Evolutionary conservation across 169 alveolate species (phyloP).

Genomic region (Eimeria zaria): DNA sequence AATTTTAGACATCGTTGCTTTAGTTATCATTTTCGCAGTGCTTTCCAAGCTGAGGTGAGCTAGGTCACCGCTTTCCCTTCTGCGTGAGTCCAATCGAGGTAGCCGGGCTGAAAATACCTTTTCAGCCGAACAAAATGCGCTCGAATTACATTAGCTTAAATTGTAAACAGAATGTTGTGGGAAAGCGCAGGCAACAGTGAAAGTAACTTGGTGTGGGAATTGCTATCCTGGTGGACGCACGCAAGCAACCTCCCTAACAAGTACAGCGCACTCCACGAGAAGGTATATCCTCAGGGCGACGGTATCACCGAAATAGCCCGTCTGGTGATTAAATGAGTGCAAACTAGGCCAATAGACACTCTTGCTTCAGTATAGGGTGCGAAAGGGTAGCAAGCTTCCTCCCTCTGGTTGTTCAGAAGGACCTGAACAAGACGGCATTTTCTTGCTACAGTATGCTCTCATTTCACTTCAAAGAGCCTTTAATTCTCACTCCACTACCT

Average conservation of each 20-base stretch:
- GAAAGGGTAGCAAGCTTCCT: background rate
- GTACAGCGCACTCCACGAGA: background rate
- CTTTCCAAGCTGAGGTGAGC: background rate
- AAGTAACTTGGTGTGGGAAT: background rate
- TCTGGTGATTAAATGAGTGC: background rate
- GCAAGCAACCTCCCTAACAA: background rate
- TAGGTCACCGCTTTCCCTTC: slow-evolving; percentile 24
- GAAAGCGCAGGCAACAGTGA: background rate
- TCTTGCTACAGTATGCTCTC: background rate
- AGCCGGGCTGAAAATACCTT: background rate
- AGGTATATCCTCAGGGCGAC: background rate
- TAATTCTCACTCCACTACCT: background rate
- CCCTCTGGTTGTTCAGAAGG: background rate
- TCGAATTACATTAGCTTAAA: background rate
- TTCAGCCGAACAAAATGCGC: background rate
- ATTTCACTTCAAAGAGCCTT: background rate
- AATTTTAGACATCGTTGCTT: too few species aligned
- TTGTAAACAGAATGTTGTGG: background rate
- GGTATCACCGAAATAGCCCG: background rate
- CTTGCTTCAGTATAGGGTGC: background rate
- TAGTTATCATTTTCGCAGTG: background rate
- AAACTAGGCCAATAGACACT: background rate
- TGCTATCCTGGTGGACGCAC: background rate
- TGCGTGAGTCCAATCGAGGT: slow-evolving; percentile 13
- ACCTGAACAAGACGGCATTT: background rate